Evolutionary conservation across 2,329 filamentous ascomycete species (phyloP), one percentile per base, ranked within the genome.

Genomic region (Sporothrix variecibatus): DNA sequence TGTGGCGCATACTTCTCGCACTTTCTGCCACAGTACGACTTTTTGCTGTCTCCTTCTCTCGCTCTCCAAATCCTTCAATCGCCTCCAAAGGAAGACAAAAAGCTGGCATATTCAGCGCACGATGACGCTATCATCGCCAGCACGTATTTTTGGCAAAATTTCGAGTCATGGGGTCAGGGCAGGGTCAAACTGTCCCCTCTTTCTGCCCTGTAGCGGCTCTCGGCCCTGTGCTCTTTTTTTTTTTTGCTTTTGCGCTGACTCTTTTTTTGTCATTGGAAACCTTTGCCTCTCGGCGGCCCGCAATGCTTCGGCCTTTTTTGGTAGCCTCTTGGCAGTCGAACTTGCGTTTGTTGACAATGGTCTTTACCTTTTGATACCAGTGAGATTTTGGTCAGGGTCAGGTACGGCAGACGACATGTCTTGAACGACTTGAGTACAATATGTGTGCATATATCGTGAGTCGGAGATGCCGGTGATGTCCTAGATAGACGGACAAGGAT

Each of bases 231-330:
- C 43, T 49, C 43, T 49, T 49, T 49, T 49, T 49, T 49, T 49
- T 49, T 23, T 20, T 11, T 12, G 46, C 46, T 51, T 51, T 51
- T 51, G 34, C 40, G n/a, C 5, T 23, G 60, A 20, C 60, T 31
- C 31, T 23, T 17, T 34, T n/a, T 51, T 53, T n/a, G 6, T 46
- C 38, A 28, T 49, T 26, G 34, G 60, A 43, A 43, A 43, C n/a
- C 34, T 26, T 53, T 69, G 46, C 67, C 67, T 69, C 43, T 46
- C 28, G 64, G 67, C 46, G 67, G 67, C 46, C 67, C 46, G 67
- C 46, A 51, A 53, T 9, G 40, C 46, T 46, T 26, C 23, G 43
- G 67, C 17, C 28, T 38, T 53, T 53, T 51, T 28, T 38, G 17
- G 67, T 51, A 51, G 43, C 28, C 67, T 69, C 43, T 69, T 69